Percentiles rank a stretch among this genome's conserved stretches.
phyloP scores from a whole-genome alignment of 1,139 yeast species.

The Pichia sp. region DNA sequence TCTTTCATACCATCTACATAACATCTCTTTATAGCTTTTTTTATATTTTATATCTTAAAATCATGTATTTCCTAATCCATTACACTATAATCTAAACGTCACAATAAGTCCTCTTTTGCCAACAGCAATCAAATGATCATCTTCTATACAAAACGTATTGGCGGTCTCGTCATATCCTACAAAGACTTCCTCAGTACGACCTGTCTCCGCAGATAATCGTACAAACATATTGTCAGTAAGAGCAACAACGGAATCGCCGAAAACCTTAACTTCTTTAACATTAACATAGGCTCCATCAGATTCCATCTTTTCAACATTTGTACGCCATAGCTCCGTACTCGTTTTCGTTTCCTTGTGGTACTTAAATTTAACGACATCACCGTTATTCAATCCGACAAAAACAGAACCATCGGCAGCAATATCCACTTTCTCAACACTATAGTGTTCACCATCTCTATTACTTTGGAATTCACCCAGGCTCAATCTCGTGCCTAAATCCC shows the following conservation, averaged over 20 bases:
- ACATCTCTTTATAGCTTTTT: too few relatives aligned
- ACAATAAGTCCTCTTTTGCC: conserved; percentile 17
- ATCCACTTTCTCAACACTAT: conserved; percentile 2
- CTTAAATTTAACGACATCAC: conserved; percentile 10
- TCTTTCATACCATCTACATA: background rate
- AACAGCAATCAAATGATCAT: conserved; percentile 8
- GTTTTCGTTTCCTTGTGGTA: conserved; percentile 5
- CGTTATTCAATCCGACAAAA: conserved; percentile 16
- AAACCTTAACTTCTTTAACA: conserved; percentile 6
- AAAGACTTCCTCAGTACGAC: conserved; percentile 9
- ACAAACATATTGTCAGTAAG: conserved; percentile 11
- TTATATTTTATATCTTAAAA: too few relatives aligned
- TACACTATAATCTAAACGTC: conserved; percentile 1
- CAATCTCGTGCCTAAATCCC: conserved; percentile 35
- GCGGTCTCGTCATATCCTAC: conserved; percentile 17
- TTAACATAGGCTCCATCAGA: background rate
- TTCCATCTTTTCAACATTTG: conserved; percentile 2
- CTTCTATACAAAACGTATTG: conserved; percentile 5
- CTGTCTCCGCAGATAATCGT: conserved; percentile 6
- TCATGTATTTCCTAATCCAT: background rate
- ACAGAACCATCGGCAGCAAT: background rate
- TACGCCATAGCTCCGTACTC: conserved; percentile 13
- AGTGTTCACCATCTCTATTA: background rate
- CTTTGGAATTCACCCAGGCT: conserved; percentile 24
- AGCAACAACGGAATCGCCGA: conserved; percentile 5